Conservation (phyloP, 495 filamentous ascomycete genomes). For the Aspergillus conjunctus region DNA sequence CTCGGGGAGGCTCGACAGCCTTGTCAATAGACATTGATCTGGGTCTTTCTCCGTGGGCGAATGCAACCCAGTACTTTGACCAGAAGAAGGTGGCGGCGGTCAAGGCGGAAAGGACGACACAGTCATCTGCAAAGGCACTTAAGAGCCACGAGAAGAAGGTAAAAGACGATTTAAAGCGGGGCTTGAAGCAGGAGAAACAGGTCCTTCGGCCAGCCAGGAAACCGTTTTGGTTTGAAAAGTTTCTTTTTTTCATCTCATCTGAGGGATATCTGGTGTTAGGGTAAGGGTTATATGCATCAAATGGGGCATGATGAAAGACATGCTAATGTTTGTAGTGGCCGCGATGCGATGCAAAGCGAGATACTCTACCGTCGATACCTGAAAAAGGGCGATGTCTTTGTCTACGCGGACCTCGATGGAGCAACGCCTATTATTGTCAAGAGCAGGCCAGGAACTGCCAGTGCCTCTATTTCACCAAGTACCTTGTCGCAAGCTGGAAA, state of each 20-base stretch:
- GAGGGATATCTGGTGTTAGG: constrained; percentile 90
- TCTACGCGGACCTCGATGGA: constrained; percentile 87
- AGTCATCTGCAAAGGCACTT: constrained; percentile 80
- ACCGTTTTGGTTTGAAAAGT: constrained; percentile 95
- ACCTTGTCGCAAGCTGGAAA: constrained; percentile 89
- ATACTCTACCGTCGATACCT: constrained; percentile 83
- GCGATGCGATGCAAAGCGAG: constrained; percentile 89
- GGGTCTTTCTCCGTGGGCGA: constrained; percentile 76
- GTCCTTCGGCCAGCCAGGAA: constrained; percentile 79
- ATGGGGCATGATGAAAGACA: not conserved
- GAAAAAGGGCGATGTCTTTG: constrained; percentile 85
- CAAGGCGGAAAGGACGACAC: constrained; percentile 82
- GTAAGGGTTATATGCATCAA: constrained; percentile 29
- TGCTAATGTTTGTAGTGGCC: constrained; percentile 55
- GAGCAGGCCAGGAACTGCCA: constrained; percentile 71
- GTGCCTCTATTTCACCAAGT: constrained; percentile 86
- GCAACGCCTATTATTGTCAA: constrained; percentile 83
- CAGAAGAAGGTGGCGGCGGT: constrained; percentile 80
- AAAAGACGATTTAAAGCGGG: constrained; percentile 77
- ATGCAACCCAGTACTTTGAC: constrained; percentile 88
- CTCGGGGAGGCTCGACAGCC: constrained; percentile 33
- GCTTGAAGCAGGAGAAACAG: constrained; percentile 89
- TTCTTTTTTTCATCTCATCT: constrained; percentile 89
- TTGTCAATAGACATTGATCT: constrained; percentile 85
- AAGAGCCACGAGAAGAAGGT: constrained; percentile 91